Evolutionary conservation across 129 eudicot genomes (phyloP).

Genomic region (Flaveria ramosissima): DNA sequence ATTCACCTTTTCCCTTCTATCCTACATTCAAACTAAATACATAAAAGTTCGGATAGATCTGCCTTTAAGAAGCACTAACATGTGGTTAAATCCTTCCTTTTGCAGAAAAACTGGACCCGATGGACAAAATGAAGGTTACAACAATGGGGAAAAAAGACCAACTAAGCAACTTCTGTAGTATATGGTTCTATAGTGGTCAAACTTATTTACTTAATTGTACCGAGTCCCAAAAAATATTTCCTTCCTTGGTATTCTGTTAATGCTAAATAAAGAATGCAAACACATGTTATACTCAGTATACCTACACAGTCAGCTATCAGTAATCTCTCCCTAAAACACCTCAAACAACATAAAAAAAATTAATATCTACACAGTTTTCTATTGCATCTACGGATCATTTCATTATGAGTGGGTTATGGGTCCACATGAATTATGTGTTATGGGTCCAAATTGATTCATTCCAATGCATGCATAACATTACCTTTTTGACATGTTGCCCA

Average conservation of each 20-base stretch:
- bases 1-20: not conserved
- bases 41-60: not conserved
- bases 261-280: not conserved
- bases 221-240: not conserved
- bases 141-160: not conserved
- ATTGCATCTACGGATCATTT: not conserved
- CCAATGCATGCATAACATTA: not conserved
- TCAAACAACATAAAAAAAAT: not conserved
- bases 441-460: not conserved
- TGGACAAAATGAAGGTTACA: no score
- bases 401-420: not conserved
- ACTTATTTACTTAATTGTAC: not conserved
- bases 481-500: not conserved
- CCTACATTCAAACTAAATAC: constrained; percentile 21
- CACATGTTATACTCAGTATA: not conserved
- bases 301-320: not conserved
- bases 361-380: not conserved
- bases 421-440: not conserved
- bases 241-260: not conserved
- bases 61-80: not conserved
- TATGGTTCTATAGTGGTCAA: constrained; percentile 1
- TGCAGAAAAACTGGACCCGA: not conserved
- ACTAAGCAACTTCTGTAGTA: not conserved
- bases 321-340: not conserved
- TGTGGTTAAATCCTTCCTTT: not conserved